These are phyloP conservation scores for Colletotrichum tamarilloi DNA, from an alignment of 2,329 filamentous ascomycete genomes.

Conservation along the genomic window DNA sequence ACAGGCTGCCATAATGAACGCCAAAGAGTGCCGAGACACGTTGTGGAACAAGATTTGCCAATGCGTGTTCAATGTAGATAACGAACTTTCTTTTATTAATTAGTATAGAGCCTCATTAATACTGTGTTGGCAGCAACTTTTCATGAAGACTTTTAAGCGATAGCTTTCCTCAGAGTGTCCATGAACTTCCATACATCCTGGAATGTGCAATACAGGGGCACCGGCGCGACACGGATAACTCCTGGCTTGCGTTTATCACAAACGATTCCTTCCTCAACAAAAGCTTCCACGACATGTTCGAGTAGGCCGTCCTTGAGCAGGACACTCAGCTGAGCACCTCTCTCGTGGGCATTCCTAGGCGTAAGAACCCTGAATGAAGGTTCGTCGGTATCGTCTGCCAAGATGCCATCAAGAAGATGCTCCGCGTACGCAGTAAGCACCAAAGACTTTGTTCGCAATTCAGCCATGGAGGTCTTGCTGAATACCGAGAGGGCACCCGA, in stretches of 20 bases:
- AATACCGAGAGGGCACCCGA: constrained; percentile 80
- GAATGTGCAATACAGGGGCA: constrained; percentile 86
- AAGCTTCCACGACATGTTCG: constrained; percentile 70
- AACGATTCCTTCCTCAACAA: constrained; percentile 78
- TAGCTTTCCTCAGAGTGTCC: constrained; percentile 48
- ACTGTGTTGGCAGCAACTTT: not conserved
- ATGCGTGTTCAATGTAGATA: not conserved
- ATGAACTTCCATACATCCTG: constrained; percentile 72
- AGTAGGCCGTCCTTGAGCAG: constrained; percentile 75
- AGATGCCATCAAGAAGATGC: constrained; percentile 65
- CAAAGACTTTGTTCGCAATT: constrained; percentile 77
- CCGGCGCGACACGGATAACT: constrained; percentile 85
- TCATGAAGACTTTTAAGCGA: constrained; percentile 8
- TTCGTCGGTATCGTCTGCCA: constrained; percentile 45
- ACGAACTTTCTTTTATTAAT: not conserved
- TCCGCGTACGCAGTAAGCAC: constrained; percentile 83
- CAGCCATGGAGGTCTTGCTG: constrained; percentile 74
- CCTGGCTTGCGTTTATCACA: constrained; percentile 88
- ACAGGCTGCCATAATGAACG: too few relatives aligned
- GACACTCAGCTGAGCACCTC: constrained; percentile 85
- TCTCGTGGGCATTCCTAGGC: constrained; percentile 72
- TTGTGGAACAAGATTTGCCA: not conserved
- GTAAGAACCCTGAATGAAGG: constrained; percentile 74
- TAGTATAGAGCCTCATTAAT: not conserved
- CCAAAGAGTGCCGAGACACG: not conserved